These are phyloP conservation scores for Ogataea saltuana DNA, from an alignment of 805 yeast species.

Conservation along the genomic window DNA sequence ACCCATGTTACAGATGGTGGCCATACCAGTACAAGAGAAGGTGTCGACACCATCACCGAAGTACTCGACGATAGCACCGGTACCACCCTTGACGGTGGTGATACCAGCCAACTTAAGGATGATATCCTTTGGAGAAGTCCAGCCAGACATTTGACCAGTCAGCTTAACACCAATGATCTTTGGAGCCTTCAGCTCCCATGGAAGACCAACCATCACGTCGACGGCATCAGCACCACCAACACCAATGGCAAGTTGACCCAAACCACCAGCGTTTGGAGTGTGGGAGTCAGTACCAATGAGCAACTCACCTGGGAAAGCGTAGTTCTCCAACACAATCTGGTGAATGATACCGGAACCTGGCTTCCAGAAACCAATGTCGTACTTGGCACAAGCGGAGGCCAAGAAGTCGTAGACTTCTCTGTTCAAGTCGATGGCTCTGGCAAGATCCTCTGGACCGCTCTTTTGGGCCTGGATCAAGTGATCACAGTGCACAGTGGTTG, in stretches of 20 bases:
- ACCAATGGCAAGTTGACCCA: slow-evolving; percentile 98
- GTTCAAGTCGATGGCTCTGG: slow-evolving; percentile 78
- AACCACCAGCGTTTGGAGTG: slow-evolving; percentile 98
- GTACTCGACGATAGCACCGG: slow-evolving; percentile 94
- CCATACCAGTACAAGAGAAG: slow-evolving; percentile 98
- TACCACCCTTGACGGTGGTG: slow-evolving; percentile 96
- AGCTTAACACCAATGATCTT: slow-evolving; percentile 90
- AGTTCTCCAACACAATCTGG: slow-evolving; percentile 96
- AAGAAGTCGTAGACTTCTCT: slow-evolving; percentile 95
- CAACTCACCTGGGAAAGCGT: slow-evolving; percentile 94
- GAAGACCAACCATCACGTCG: slow-evolving; percentile 93
- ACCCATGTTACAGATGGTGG: slow-evolving; percentile 99
- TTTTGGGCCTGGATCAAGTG: slow-evolving; percentile 96
- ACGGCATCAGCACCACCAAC: slow-evolving; percentile 99
- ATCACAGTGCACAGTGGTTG: slow-evolving; percentile 96
- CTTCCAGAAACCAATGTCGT: slow-evolving; percentile 98
- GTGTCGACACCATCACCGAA: slow-evolving; percentile 92
- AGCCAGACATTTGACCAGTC: slow-evolving; percentile 85
- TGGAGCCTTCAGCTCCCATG: slow-evolving; percentile 99
- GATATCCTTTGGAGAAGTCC: slow-evolving; percentile 98
- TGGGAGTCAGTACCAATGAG: slow-evolving; percentile 98
- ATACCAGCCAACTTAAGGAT: slow-evolving; percentile 90
- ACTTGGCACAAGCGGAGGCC: slow-evolving; percentile 88
- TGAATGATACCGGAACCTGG: slow-evolving; percentile 99
- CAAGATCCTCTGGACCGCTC: slow-evolving; percentile 84